A percentile compares a stretch with the other conserved stretches of the same genome.
These are phyloP conservation scores for Schwanniomyces etchellsii DNA, from an alignment of 1,139 yeast genomes.

Conservation along the genomic window DNA sequence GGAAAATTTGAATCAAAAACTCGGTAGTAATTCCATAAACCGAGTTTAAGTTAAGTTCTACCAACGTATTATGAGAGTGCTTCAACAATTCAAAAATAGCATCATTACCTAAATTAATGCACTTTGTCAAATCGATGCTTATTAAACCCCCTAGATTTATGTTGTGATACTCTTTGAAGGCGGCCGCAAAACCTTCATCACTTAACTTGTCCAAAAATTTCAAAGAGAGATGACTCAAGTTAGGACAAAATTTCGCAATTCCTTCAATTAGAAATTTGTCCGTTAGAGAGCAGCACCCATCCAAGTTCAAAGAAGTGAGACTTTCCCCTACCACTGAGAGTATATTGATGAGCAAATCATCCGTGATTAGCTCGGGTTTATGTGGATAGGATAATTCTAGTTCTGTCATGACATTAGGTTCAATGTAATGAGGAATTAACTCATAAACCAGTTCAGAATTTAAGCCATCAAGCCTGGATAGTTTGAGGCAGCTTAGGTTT, in stretches of 20 bases:
- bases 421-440: constrained; percentile 57
- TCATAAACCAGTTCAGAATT: constrained; percentile 53
- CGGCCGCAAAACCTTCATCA: constrained; percentile 53
- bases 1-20: constrained; percentile 40
- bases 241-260: constrained; percentile 50
- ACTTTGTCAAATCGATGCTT: constrained; percentile 59
- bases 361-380: constrained; percentile 61
- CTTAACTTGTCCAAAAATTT: constrained; percentile 55
- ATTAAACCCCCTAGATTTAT: constrained; percentile 54
- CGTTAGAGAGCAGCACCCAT: constrained; percentile 70
- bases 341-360: constrained; percentile 62
- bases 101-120: constrained; percentile 57
- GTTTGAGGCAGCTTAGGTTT: constrained; percentile 38
- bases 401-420: constrained; percentile 38
- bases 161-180: constrained; percentile 46
- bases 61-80: constrained; percentile 64
- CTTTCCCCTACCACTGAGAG: constrained; percentile 60
- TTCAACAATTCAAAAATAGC: constrained; percentile 54
- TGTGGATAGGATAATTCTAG: constrained; percentile 69
- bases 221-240: constrained; percentile 49
- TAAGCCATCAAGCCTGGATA: constrained; percentile 72
- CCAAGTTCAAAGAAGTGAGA: constrained; percentile 52
- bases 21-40: constrained; percentile 50
- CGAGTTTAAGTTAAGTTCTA: constrained; percentile 69
- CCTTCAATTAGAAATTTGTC: constrained; percentile 60